A percentile compares a stretch with the other conserved stretches of the same genome.
phyloP scores from a whole-genome alignment of 2,329 filamentous ascomycete species.

The Leptographium wingfieldii region DNA sequence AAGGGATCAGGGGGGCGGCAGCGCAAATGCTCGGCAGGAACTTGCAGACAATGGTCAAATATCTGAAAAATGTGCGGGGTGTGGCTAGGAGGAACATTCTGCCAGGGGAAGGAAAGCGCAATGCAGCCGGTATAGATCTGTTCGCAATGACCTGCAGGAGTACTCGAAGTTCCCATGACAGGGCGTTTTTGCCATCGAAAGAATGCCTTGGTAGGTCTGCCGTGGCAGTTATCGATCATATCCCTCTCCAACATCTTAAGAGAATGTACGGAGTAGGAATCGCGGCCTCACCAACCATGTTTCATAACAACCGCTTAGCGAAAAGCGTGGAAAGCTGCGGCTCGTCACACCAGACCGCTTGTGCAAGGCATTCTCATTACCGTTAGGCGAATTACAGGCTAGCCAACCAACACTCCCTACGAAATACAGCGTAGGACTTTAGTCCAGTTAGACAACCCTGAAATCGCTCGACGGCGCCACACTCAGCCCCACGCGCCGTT shows the following conservation, averaged over 20 bases:
- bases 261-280: too few species aligned
- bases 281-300: not conserved
- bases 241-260: not conserved
- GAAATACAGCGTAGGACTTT: not conserved
- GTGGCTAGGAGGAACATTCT: not conserved
- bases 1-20: not conserved
- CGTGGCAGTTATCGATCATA: not conserved
- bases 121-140: too few species aligned
- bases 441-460: not conserved
- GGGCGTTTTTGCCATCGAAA: not conserved
- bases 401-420: not conserved
- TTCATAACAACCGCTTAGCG: not conserved
- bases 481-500: constrained; percentile 11
- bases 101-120: too few species aligned
- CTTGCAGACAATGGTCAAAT: not conserved
- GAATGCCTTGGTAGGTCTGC: not conserved
- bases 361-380: not conserved
- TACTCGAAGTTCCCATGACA: not conserved
- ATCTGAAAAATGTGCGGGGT: not conserved
- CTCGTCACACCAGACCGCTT: not conserved
- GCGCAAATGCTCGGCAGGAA: not conserved
- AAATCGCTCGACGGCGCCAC: constrained; percentile 1
- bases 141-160: not conserved
- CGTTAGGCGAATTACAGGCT: not conserved
- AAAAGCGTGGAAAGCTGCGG: not conserved